Base-by-base conservation (phyloP, 768 basidiomycete genomes). In the Chlorophyllum brunneum region DNA sequence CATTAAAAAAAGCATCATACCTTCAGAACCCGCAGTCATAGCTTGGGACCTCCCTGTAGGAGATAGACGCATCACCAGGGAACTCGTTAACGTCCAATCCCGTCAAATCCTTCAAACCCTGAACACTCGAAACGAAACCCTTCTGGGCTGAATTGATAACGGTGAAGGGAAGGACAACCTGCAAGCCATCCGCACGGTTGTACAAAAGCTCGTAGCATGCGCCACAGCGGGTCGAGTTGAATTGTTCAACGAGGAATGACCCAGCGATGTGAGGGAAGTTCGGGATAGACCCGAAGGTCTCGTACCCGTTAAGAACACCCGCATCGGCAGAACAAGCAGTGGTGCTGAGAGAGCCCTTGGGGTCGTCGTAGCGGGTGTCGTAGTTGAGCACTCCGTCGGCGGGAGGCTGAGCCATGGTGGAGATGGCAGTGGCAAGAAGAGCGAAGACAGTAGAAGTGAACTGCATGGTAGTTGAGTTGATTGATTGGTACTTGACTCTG, bases 231-330 rank as follows among this genome's bases (percentile, higher is more conserved):
- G 49, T 30, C 22, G 48, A 51, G 26, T 54, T 54, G 41, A 54
- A 54, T 2, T 47, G 47, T 13, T 40, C 53, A 18, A 48, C 41
- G n/a, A 42, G 4, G 5, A 34, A 5, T 2, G 47, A 42, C 27
- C 54, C 49, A 29, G 49, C 54, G 2, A 56, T 45, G 43, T 39
- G 37, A 8, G 54, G 54, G 49, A 24, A 56, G 42, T 24, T 51
- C 3, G 54, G 54, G 23, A 56, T 44, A 9, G 20, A 23, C 20
- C 48, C 48, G 23, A 56, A 51, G 54, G 54, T 56, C 29, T 37
- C 20, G 54, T 31, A 26, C 27, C 54, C 54, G 15, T 40, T 37
- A 29, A 56, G 49, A 2, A 4, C 1, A 22, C 50, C 50, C 3
- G 13, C 49, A 18, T 51, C 49, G 16, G 54, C 50, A 16, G 54